Conservation (phyloP, 2,329 filamentous ascomycete species). For the Trichocomaceae sp. region DNA sequence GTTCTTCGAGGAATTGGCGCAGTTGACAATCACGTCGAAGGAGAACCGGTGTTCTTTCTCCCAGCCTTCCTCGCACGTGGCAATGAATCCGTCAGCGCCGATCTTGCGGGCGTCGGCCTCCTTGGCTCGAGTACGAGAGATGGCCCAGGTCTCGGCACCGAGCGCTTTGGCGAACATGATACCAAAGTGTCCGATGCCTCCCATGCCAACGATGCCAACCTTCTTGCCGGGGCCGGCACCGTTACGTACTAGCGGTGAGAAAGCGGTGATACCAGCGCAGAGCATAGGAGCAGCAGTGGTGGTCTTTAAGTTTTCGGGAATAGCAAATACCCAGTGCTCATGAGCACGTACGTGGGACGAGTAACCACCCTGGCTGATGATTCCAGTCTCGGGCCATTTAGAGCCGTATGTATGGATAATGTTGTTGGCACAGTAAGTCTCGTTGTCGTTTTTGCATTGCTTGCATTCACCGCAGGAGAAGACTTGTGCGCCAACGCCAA, state of each 20-base stretch:
- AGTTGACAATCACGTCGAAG: constrained; percentile 64
- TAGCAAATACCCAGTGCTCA: constrained; percentile 33
- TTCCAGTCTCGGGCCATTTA: constrained; percentile 53
- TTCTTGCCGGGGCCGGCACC: constrained; percentile 59
- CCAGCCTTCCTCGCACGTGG: constrained; percentile 54
- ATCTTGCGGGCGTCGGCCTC: constrained; percentile 54
- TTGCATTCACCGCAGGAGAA: constrained; percentile 60
- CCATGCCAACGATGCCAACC: constrained; percentile 64
- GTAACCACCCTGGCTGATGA: constrained; percentile 45
- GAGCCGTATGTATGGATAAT: constrained; percentile 48
- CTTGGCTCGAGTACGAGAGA: constrained; percentile 55
- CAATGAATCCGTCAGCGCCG: constrained; percentile 56
- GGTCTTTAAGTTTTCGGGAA: constrained; percentile 28
- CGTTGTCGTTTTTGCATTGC: constrained; percentile 59
- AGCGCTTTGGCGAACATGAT: constrained; percentile 63
- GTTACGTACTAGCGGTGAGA: constrained; percentile 53
- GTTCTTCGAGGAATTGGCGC: constrained; percentile 66
- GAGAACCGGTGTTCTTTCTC: constrained; percentile 48
- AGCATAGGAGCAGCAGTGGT: constrained; percentile 29
- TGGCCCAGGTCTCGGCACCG: constrained; percentile 56
- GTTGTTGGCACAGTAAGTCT: constrained; percentile 59
- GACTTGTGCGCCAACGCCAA: constrained; percentile 63
- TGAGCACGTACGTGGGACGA: constrained; percentile 29
- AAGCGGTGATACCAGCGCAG: constrained; percentile 36
- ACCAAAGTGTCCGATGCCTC: constrained; percentile 63